Evolutionary conservation across 2,329 filamentous ascomycete species (phyloP).

Genomic region (Alternaria brassicae): DNA sequence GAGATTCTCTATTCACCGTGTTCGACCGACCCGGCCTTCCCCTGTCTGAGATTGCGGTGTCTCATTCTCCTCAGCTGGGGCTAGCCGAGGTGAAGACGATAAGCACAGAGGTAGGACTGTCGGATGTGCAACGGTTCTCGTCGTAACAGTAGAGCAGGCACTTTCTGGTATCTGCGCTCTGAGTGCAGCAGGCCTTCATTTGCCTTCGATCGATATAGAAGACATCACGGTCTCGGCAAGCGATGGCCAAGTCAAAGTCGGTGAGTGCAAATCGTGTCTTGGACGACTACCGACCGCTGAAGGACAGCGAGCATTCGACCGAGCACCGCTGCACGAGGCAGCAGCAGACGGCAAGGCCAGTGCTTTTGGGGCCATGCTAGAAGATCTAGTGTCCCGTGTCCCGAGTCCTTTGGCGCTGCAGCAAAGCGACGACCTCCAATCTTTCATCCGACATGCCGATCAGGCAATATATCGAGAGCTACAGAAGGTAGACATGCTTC

Average conservation of each 20-base stretch:
- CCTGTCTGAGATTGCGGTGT: slow-evolving; percentile 18
- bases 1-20: slow-evolving; percentile 16
- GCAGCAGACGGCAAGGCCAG: background rate
- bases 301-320: slow-evolving; percentile 5
- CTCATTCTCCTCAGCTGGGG: slow-evolving; percentile 10
- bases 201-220: slow-evolving; percentile 6
- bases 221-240: slow-evolving; percentile 18
- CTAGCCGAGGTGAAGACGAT: slow-evolving; percentile 16
- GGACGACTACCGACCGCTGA: slow-evolving; percentile 1
- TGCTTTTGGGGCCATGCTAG: slow-evolving; percentile 6
- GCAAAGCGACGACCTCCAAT: slow-evolving; percentile 6
- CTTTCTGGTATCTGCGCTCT: slow-evolving; percentile 13
- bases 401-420: background rate
- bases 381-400: slow-evolving; percentile 5
- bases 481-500: slow-evolving; percentile 8
- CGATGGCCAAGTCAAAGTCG: slow-evolving; percentile 19
- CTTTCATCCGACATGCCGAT: slow-evolving; percentile 8
- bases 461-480: slow-evolving; percentile 14
- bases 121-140: background rate
- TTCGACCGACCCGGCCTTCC: slow-evolving; percentile 11
- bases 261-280: slow-evolving; percentile 5
- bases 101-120: slow-evolving; percentile 16
- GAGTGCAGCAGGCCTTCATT: background rate
- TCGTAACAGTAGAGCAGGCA: slow-evolving; percentile 1
- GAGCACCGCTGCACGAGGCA: background rate